Conservation (phyloP, 495 filamentous ascomycete species). For the Neurospora discreta region DNA sequence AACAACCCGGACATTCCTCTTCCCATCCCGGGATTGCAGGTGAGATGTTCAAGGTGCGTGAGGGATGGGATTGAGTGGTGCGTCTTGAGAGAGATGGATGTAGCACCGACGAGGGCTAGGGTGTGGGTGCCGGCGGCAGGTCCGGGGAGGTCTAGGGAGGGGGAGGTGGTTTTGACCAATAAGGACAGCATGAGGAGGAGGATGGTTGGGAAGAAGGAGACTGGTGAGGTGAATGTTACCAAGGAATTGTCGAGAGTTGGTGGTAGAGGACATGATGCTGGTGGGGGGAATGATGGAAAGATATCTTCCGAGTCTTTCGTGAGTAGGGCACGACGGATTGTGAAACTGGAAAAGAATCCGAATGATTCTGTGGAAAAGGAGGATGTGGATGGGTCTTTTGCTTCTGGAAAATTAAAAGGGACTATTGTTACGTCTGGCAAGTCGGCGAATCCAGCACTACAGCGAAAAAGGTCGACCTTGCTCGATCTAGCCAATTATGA, state of each 20-base stretch:
- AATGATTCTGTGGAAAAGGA: not conserved
- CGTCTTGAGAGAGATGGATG: not conserved
- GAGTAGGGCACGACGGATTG: not conserved
- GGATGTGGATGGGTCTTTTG: not conserved
- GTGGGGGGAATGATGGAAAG: not conserved
- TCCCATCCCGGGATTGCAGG: not conserved
- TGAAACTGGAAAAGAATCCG: not conserved
- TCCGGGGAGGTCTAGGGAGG: not conserved
- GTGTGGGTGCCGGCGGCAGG: too few species aligned
- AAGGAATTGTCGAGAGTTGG: too few species aligned
- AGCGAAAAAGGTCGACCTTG: not conserved
- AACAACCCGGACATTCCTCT: not conserved
- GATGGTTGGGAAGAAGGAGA: too few species aligned
- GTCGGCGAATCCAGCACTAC: not conserved
- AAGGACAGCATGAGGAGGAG: too few species aligned
- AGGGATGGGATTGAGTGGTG: not conserved
- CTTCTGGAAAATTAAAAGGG: not conserved
- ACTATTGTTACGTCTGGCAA: not conserved
- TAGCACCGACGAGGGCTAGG: too few species aligned
- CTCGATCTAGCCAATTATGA: not conserved
- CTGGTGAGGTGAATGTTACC: too few species aligned
- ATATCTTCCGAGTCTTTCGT: not conserved
- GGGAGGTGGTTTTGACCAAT: not conserved
- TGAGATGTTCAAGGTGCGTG: not conserved
- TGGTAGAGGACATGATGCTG: not conserved